A percentile compares a stretch with the other conserved stretches of the same genome.
Conservation (phyloP, 2,329 filamentous ascomycete species). For the Coniochaeta prunicola region DNA sequence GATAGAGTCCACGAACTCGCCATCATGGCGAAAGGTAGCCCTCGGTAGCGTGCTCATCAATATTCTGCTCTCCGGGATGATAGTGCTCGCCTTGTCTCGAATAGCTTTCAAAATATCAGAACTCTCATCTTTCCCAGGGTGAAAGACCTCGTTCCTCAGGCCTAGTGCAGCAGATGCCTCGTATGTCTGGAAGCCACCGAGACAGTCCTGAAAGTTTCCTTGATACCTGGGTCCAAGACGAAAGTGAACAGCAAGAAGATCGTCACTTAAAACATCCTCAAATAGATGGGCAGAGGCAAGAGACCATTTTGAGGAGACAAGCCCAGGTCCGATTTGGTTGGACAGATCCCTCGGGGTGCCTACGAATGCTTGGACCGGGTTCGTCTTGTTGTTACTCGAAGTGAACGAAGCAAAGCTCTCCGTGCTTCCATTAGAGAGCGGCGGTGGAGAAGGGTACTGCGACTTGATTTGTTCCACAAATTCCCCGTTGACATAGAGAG, state of each 20-base stretch:
- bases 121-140: conserved; percentile 80
- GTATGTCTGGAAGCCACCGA: conserved; percentile 95
- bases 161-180: conserved; percentile 85
- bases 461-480: conserved; percentile 90
- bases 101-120: conserved; percentile 91
- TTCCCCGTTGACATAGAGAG: conserved; percentile 86
- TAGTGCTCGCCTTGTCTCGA: conserved; percentile 70
- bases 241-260: conserved; percentile 84
- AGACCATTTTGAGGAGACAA: conserved; percentile 77
- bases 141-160: conserved; percentile 82
- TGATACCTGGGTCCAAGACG: conserved; percentile 86
- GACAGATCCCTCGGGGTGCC: conserved; percentile 89
- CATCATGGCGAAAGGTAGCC: conserved; percentile 74
- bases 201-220: conserved; percentile 93
- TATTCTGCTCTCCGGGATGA: conserved; percentile 76
- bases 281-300: conserved; percentile 85
- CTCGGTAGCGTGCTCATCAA: conserved; percentile 77
- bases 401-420: conserved; percentile 66
- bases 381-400: conserved; percentile 47
- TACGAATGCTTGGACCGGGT: conserved; percentile 82
- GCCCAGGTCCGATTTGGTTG: conserved; percentile 62
- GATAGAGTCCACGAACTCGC: conserved; percentile 69
- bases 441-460: conserved; percentile 74
- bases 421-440: conserved; percentile 51
- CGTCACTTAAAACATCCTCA: conserved; percentile 80